Base-by-base conservation (phyloP, 495 filamentous ascomycete genomes). In the Amphirosellinia nigrospora region DNA sequence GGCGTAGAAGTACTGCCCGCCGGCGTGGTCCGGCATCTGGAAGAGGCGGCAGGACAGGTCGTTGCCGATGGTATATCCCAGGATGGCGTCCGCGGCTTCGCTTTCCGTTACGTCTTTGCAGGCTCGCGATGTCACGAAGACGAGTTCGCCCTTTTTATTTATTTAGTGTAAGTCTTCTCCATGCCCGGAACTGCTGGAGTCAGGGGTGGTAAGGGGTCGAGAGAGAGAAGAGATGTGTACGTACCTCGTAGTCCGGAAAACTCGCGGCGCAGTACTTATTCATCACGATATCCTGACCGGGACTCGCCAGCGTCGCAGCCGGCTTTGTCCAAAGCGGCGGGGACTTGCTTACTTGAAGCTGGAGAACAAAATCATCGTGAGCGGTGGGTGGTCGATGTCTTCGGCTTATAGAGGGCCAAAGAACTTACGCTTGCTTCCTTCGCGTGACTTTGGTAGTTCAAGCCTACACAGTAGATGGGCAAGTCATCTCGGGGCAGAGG, bases 31-130 rank as follows among this genome's bases (percentile, higher is more conserved):
- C 26, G 80, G 79, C 23, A 79, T 61, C 68, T 86, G 83, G 70
- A 75, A 82, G 32, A 75, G 71, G 1, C 83, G 81, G 21, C 79
- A 80, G 36, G 82, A 81, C 26, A 86, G 69, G 70, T 86, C 83
- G 75, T 85, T 85, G 68, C 82, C 82, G 46, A 78, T 70, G 0
- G 83, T 84, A 71, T 85, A 85, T 56, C 81, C 83, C 13, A 84
- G 76, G 66, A 85, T 79, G 72, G 82, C 82, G 45, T 66, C 66
- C 2, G 63, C 55, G 15, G 79, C 80, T 61, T 81, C 63, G 23
- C 77, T 72, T 8, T 71, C 71, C 2, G 71, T 68, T 26, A 83
- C 60, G 68, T 84, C 74, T 50, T 79, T 79, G 56, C 72, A 74
- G 64, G 81, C 77, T 63, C 73, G 68, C 13, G 77, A 75, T 23